Evolutionary conservation across 441 rosid genomes (phyloP), one percentile per base, ranked within the genome.

Genomic region (Gossypium trilobum): DNA sequence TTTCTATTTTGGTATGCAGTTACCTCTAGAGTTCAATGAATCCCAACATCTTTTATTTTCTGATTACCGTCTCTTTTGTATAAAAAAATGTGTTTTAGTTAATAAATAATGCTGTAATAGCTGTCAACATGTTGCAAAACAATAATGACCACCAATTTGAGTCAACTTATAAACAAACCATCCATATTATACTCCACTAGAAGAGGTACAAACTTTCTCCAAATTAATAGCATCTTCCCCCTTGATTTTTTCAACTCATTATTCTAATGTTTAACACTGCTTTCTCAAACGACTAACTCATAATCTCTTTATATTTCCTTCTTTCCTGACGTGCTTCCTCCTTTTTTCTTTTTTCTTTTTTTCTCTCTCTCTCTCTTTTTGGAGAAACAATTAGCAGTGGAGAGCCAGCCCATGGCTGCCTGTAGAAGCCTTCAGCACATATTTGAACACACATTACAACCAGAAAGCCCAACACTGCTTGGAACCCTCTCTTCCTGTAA

Each of bases 401-500:
- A 62, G 67, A 58, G 33, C 23, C 44, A 36, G 73, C 20, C 82
- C 77, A 93, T 91, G 97, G 91, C 96, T 51, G 83, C 93, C 74
- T 87, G 85, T 75, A 87, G 85, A 75, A 81, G 96, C 78, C 83
- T 88, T 64, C 89, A 87, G 25, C 90, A 76, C 73, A 85, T 91
- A 70, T 88, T 93, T 66, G 95, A 89, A 29, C 87, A 76, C 58
- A 74, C 83, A 8, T 77, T 78, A 69, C 31, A 27, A 27, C 87
- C 89, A 1, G 88, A 89, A 70, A 83, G 82, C 14, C 77, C 82
- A 46, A 74, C 91, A 0, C 75, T 88, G 16, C 77, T 88, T n/a
- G 91, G 88, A 17, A 81, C 91, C 65, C 83, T 88, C 60, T 84
- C 91, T 17, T 31, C 88, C 29, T 90, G 95, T 93, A 86, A 79